phyloP scores from a whole-genome alignment of 2,329 filamentous ascomycete genomes.

The Sarocladium brachiariae region DNA sequence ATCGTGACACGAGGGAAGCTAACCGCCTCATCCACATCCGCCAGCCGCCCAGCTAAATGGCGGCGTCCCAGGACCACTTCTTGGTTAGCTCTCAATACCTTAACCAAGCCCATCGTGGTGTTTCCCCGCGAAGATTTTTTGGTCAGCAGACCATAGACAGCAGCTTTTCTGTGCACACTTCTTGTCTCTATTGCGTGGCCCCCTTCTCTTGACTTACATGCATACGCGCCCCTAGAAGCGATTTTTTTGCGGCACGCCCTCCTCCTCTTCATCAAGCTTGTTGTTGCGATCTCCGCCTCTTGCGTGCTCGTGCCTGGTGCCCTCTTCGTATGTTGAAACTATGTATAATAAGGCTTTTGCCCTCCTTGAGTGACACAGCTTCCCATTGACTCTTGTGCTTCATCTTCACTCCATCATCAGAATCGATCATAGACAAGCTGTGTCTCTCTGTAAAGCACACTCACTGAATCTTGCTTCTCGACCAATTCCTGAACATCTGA shows the following conservation, averaged over 20 bases:
- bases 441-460: too few relatives aligned
- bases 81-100: neutral
- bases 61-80: too few relatives aligned
- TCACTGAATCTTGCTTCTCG: too few relatives aligned
- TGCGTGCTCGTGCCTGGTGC: neutral
- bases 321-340: neutral
- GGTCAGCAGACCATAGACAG: slow-evolving; percentile 1
- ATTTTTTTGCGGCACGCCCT: neutral
- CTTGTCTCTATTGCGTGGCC: neutral
- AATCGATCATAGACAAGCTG: too few relatives aligned
- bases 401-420: neutral
- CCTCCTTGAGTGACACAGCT: neutral
- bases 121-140: slow-evolving; percentile 4
- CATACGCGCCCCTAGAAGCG: neutral
- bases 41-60: too few relatives aligned
- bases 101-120: neutral
- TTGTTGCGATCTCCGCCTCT: slow-evolving; percentile 2
- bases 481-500: neutral
- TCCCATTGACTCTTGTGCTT: neutral
- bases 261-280: neutral
- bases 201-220: neutral
- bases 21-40: too few relatives aligned
- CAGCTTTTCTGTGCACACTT: neutral
- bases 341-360: slow-evolving; percentile 7
- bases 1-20: slow-evolving; percentile 5